Evolutionary conservation across 2,329 filamentous ascomycete genomes (phyloP), one percentile per base, ranked within the genome.

Genomic region (Ophiostoma fasciatum): DNA sequence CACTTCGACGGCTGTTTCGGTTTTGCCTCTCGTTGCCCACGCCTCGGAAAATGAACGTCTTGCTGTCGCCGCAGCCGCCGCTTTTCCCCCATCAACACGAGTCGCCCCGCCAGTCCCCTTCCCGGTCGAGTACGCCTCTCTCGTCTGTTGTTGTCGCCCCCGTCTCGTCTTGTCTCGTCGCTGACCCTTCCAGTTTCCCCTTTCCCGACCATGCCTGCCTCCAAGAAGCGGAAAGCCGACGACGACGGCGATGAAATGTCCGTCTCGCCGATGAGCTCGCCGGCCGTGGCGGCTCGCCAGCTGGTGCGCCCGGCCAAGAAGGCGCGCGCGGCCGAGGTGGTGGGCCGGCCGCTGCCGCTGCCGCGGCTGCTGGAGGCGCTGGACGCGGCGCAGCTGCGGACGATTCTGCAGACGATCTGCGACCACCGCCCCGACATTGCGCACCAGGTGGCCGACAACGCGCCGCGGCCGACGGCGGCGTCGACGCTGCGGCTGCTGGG

Each of bases 281-380:
- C 88, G 32, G 79, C 82, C 42, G 69, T 81, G 40, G 64, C 78
- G 46, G 63, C 74, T 44, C 73, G 83, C 49, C 64, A 75, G 38
- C 71, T 92, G 20, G 63, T 72, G 36, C 63, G 78, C 44, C 69
- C 72, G 13, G 66, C 74, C 34, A 83, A 82, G 53, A 79, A 70
- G 52, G 53, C 62, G 29, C 63, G 74, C 49, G 62, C 63, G 12
- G 68, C 77, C 47, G 85, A 92, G 48, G 56, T 84, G 41, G 54
- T 59, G 31, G 71, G 70, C n/a, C 63, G 69, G 19, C 67, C 67
- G 14, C 58, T 75, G 28, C 49, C 62, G 3, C 60, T 74, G 7
- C 64, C 68, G 39, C 78, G 90, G 50, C 71, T 98, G n/a, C 75
- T 98, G 43, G 88, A 98, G 60, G 96, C 90, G 0, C 73, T 98